These are phyloP conservation scores for Sphagnum tenellum DNA, from an alignment of 225 moss, liverwort and hornwort species.

Conservation along the genomic window DNA sequence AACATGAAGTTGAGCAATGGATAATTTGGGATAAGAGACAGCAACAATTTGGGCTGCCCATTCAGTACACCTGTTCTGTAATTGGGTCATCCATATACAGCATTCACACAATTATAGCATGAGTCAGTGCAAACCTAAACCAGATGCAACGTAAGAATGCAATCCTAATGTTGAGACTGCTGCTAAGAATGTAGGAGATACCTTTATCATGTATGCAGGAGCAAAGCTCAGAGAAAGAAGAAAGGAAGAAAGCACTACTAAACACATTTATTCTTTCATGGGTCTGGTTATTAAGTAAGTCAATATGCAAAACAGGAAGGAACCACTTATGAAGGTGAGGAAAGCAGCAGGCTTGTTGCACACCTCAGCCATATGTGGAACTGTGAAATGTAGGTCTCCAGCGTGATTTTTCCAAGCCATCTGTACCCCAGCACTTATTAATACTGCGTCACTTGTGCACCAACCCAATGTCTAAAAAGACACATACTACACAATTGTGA, in stretches of 20 bases:
- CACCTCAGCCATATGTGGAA: slow-evolving; percentile 99
- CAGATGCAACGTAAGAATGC: no score
- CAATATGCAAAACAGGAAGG: not conserved
- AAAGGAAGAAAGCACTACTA: no score
- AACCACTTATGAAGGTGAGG: not conserved
- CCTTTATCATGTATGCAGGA: no score
- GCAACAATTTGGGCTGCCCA: slow-evolving; percentile 73
- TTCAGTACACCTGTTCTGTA: slow-evolving; percentile 73
- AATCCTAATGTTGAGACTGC: no score
- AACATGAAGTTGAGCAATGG: slow-evolving; percentile 94
- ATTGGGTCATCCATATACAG: no score
- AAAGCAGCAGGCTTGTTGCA: not conserved
- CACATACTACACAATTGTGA: no score
- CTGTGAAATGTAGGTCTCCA: slow-evolving; percentile 97
- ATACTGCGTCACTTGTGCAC: not conserved
- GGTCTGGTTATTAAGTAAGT: no score
- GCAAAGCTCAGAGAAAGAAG: no score
- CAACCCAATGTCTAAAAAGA: not conserved
- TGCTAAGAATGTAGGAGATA: no score
- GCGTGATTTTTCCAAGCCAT: slow-evolving; percentile 95
- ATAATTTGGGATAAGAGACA: slow-evolving; percentile 72
- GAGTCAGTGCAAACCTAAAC: no score
- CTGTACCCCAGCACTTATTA: slow-evolving; percentile 25
- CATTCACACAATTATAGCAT: no score
- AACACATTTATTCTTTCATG: no score